Percentiles rank a stretch among this genome's conserved stretches.
Evolutionary conservation across 2,329 filamentous ascomycete genomes (phyloP).

Genomic region (Botryosphaeria dothidea): DNA sequence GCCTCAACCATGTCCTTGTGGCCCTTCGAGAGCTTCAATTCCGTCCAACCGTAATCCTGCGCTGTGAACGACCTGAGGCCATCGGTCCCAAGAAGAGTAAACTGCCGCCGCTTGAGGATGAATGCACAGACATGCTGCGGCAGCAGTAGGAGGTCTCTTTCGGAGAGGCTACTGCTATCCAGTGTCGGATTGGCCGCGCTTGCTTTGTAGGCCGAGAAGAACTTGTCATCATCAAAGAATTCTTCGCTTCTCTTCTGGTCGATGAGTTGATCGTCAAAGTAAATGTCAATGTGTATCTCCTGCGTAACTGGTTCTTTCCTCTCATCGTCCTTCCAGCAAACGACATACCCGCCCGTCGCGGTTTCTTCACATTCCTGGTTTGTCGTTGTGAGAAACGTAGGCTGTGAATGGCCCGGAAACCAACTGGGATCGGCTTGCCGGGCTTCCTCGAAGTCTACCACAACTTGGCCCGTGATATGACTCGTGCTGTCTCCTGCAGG

Average conservation of each 20-base stretch:
- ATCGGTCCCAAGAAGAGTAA: conserved; percentile 23
- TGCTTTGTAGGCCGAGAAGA: background rate
- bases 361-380: background rate
- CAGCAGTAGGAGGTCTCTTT: conserved; percentile 22
- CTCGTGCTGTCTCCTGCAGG: conserved; percentile 17
- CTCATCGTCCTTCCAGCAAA: background rate
- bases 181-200: background rate
- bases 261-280: background rate
- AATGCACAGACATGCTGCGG: conserved; percentile 27
- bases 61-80: conserved; percentile 13
- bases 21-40: conserved; percentile 25
- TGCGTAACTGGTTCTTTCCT: background rate
- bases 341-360: no score
- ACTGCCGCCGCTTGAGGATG: conserved; percentile 28
- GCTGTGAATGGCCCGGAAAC: conserved; percentile 10
- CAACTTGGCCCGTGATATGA: conserved; percentile 28
- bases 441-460: conserved; percentile 29
- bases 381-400: background rate
- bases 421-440: conserved; percentile 22
- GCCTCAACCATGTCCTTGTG: conserved; percentile 28
- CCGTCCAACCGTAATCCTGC: background rate
- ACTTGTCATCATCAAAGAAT: background rate
- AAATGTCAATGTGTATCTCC: background rate
- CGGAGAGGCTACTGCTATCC: background rate
- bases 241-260: background rate